Evolutionary conservation across 345 rosid species (phyloP).

Genomic region (Populus davidiana): DNA sequence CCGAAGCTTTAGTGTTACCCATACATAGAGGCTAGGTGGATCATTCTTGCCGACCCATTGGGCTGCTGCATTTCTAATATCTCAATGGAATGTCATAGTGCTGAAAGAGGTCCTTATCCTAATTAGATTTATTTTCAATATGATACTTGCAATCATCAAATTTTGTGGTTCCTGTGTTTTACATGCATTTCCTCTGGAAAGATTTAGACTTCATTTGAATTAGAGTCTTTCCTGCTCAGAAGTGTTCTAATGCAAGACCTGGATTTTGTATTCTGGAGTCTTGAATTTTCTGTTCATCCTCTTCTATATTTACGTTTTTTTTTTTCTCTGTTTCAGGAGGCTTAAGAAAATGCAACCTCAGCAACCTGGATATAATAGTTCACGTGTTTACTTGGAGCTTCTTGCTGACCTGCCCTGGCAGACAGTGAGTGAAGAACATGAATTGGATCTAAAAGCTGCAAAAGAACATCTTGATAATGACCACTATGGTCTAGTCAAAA

Average conservation of each 20-base stretch:
- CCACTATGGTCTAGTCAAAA: slow-evolving; percentile 83
- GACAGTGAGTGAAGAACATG: slow-evolving; percentile 79
- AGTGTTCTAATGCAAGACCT: not conserved
- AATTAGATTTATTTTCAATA: not conserved
- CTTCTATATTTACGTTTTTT: not conserved
- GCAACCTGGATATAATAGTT: slow-evolving; percentile 98
- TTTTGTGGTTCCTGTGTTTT: not conserved
- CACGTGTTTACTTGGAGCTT: slow-evolving; percentile 91
- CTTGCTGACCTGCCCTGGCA: slow-evolving; percentile 99
- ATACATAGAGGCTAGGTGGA: not conserved
- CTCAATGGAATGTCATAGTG: not conserved
- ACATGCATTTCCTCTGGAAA: not conserved
- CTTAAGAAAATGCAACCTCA: slow-evolving; percentile 99
- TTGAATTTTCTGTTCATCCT: not conserved
- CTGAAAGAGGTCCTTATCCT: not conserved
- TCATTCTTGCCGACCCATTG: not conserved
- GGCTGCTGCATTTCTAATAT: not conserved
- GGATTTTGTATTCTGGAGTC: not conserved
- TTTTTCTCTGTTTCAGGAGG: slow-evolving; percentile 52
- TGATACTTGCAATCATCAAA: not conserved
- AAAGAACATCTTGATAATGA: slow-evolving; percentile 93
- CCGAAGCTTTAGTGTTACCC: not conserved
- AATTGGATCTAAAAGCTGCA: slow-evolving; percentile 81
- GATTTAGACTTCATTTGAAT: not conserved
- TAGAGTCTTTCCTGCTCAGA: not conserved